These are phyloP conservation scores for Phaeotremella fagi DNA, from an alignment of 768 basidiomycete genomes.

Conservation along the genomic window DNA sequence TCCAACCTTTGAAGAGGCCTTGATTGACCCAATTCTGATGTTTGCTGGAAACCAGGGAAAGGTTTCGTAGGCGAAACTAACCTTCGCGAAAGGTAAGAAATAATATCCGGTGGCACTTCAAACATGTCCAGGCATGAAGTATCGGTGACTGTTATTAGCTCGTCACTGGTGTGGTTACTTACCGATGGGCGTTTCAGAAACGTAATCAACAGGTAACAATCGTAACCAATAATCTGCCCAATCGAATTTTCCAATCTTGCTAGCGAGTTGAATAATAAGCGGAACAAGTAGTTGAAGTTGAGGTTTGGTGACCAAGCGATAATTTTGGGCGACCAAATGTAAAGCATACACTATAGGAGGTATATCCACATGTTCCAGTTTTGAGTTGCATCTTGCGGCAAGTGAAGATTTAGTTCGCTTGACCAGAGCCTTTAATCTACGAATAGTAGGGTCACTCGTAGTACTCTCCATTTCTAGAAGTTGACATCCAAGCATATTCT, in stretches of 20 bases:
- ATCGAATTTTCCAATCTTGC: conserved; percentile 60
- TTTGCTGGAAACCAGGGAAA: conserved; percentile 9
- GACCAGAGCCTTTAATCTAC: not conserved
- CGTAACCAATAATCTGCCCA: conserved; percentile 94
- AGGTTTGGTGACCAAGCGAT: conserved; percentile 27
- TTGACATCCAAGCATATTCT: conserved; percentile 10
- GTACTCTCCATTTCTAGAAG: conserved; percentile 16
- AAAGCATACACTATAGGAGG: conserved; percentile 66
- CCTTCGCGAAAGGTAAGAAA: conserved; percentile 56
- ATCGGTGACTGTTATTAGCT: not conserved
- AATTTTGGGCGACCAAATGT: conserved; percentile 66
- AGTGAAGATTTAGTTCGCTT: not conserved
- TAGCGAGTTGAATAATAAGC: conserved; percentile 22
- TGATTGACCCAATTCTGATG: conserved; percentile 15
- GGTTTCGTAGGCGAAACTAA: conserved; percentile 17
- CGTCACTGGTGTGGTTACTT: not conserved
- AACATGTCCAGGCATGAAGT: conserved; percentile 53
- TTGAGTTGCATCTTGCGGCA: not conserved
- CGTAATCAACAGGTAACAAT: conserved; percentile 42
- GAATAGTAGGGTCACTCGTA: conserved; percentile 21
- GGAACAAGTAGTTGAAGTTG: conserved; percentile 10
- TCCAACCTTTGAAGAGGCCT: conserved; percentile 14
- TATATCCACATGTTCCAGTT: conserved; percentile 27
- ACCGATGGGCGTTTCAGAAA: not conserved
- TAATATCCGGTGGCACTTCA: conserved; percentile 72